These are phyloP conservation scores for Sphagnum fallax DNA, from an alignment of 228 moss, liverwort and hornwort species.

Conservation along the genomic window DNA sequence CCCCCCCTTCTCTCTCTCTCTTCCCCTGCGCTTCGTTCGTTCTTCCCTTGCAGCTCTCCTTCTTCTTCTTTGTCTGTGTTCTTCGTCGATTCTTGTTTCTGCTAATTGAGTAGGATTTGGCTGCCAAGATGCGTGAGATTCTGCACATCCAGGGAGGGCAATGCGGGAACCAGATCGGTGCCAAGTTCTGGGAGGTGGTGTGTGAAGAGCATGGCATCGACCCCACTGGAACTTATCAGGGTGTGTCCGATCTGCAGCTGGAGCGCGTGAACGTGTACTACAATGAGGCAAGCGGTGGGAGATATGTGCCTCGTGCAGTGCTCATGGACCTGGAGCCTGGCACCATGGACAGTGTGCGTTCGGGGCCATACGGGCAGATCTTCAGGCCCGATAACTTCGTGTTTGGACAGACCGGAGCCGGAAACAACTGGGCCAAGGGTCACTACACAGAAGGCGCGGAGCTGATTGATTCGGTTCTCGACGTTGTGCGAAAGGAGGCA, in stretches of 20 bases:
- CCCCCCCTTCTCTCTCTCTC: no score
- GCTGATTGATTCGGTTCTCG: slow-evolving; percentile 46
- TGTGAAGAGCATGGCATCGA: slow-evolving; percentile 54
- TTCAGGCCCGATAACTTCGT: slow-evolving; percentile 50
- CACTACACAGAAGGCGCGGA: slow-evolving; percentile 52
- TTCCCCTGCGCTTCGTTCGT: no score
- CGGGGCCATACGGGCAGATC: slow-evolving; percentile 45
- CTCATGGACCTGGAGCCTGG: slow-evolving; percentile 13
- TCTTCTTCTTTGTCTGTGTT: no score
- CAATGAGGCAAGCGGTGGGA: slow-evolving; percentile 32
- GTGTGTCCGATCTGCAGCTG: slow-evolving; percentile 47
- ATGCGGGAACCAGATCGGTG: slow-evolving; percentile 51
- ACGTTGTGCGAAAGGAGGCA: slow-evolving; percentile 49
- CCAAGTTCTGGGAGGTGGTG: slow-evolving; percentile 56
- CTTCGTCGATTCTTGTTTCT: no score
- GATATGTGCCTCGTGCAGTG: slow-evolving; percentile 10
- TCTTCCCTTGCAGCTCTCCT: no score
- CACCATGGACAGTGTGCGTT: slow-evolving; percentile 33
- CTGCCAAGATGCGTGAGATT: slow-evolving; percentile 32
- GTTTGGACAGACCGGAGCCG: slow-evolving; percentile 49
- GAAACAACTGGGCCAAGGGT: slow-evolving; percentile 46
- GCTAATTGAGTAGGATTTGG: no score
- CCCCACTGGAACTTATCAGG: slow-evolving; percentile 44
- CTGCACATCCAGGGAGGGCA: slow-evolving; percentile 37
- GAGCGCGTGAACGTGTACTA: slow-evolving; percentile 51